These are phyloP conservation scores for Globisporangium perplexum DNA, from an alignment of 352 stramenopile genomes.

Conservation along the genomic window DNA sequence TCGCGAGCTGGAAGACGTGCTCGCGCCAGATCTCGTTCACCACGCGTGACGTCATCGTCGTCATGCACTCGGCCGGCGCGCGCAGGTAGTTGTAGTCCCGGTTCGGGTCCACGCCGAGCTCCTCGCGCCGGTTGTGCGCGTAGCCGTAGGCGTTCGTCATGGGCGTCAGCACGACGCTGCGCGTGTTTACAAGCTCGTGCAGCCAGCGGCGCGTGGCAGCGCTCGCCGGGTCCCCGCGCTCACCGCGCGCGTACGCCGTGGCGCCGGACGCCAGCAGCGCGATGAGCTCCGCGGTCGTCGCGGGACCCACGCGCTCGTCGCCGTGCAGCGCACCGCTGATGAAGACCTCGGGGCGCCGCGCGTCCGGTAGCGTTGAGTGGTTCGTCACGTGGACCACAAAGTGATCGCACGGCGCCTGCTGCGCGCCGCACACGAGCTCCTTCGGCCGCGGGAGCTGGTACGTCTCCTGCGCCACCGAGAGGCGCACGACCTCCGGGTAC, in stretches of 20 bases:
- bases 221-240: slow-evolving; percentile 14
- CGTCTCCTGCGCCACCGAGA: slow-evolving; percentile 78
- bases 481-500: slow-evolving; percentile 72
- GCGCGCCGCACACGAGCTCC: slow-evolving; percentile 52
- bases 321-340: slow-evolving; percentile 96
- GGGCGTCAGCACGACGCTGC: slow-evolving; percentile 78
- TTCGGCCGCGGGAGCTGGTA: slow-evolving; percentile 72
- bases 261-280: slow-evolving; percentile 77
- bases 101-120: slow-evolving; percentile 94
- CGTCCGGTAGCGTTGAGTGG: slow-evolving; percentile 72
- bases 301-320: slow-evolving; percentile 92
- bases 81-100: slow-evolving; percentile 98
- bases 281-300: slow-evolving; percentile 87
- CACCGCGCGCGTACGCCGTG: slow-evolving; percentile 23
- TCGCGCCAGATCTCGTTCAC: slow-evolving; percentile 97
- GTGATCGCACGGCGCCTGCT: slow-evolving; percentile 71
- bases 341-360: slow-evolving; percentile 91
- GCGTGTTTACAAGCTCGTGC: slow-evolving; percentile 82
- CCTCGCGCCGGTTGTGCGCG: slow-evolving; percentile 67
- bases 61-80: slow-evolving; percentile 85
- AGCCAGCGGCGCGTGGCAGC: slow-evolving; percentile 64
- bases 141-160: slow-evolving; percentile 96
- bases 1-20: slow-evolving; percentile 95
- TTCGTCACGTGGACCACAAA: slow-evolving; percentile 88
- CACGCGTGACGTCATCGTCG: slow-evolving; percentile 92